These are phyloP conservation scores for Phytophthora lateralis DNA, from an alignment of 352 stramenopile species.

Conservation along the genomic window DNA sequence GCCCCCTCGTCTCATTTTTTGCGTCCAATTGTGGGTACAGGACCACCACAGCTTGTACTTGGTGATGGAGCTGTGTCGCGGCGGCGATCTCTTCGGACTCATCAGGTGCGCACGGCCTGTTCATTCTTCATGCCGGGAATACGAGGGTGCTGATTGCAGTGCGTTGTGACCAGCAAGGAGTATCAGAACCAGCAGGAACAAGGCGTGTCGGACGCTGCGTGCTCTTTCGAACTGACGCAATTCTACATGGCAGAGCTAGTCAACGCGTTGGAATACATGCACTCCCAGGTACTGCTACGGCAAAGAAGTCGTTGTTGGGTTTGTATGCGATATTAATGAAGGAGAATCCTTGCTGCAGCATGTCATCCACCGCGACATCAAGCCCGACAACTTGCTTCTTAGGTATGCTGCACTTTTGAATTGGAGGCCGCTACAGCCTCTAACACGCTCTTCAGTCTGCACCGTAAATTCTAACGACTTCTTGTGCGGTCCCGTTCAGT, in stretches of 20 bases:
- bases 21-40: conserved; percentile 39
- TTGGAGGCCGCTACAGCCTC: background rate
- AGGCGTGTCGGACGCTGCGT: conserved; percentile 65
- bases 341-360: conserved; percentile 52
- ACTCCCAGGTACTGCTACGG: conserved; percentile 69
- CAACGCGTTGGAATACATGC: conserved; percentile 94
- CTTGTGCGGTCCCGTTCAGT: conserved; percentile 27
- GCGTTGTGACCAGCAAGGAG: conserved; percentile 38
- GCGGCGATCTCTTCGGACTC: conserved; percentile 79
- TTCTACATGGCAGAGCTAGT: conserved; percentile 95
- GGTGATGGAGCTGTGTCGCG: conserved; percentile 86
- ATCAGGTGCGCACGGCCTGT: conserved; percentile 60
- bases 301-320: background rate
- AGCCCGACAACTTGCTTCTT: conserved; percentile 91
- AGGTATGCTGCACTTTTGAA: conserved; percentile 40
- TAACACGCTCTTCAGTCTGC: background rate
- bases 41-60: conserved; percentile 89
- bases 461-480: background rate
- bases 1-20: conserved; percentile 31
- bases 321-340: background rate
- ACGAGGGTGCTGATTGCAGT: background rate
- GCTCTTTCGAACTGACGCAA: conserved; percentile 77
- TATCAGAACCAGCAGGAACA: conserved; percentile 61
- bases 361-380: conserved; percentile 97
- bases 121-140: background rate